These are phyloP conservation scores for Lachancea dasiensis DNA, from an alignment of 805 yeast species.

Conservation along the genomic window DNA sequence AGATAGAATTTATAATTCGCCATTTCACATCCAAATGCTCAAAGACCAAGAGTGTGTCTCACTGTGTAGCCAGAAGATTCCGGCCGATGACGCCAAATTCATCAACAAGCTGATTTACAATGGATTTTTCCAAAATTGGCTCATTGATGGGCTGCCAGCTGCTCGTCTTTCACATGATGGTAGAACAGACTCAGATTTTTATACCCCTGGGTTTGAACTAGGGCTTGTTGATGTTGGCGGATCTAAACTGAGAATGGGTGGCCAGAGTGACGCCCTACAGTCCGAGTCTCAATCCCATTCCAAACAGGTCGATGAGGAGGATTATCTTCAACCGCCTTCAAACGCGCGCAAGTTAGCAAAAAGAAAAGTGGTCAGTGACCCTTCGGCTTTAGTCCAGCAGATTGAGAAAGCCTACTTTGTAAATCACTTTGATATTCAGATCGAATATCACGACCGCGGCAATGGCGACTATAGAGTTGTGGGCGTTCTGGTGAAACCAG, in stretches of 20 bases:
- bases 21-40: constrained; percentile 75
- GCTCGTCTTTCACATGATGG: constrained; percentile 57
- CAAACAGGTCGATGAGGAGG: constrained; percentile 6
- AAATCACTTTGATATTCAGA: constrained; percentile 72
- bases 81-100: constrained; percentile 62
- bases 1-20: constrained; percentile 90
- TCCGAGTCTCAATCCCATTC: constrained; percentile 14
- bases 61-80: constrained; percentile 58
- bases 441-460: constrained; percentile 78
- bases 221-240: constrained; percentile 55
- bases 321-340: constrained; percentile 3
- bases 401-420: constrained; percentile 50
- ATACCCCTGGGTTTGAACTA: constrained; percentile 75
- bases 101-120: constrained; percentile 74
- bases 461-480: constrained; percentile 75
- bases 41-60: constrained; percentile 59
- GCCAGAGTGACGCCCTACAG: constrained; percentile 9
- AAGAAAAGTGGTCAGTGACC: constrained; percentile 4
- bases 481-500: constrained; percentile 76
- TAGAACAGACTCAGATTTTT: constrained; percentile 55
- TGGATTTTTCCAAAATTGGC: constrained; percentile 86
- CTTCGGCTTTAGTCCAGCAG: constrained; percentile 11
- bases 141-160: constrained; percentile 91
- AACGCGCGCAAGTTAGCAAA: not conserved
- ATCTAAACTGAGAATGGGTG: constrained; percentile 4